Evolutionary conservation across 768 basidiomycete species (phyloP), one percentile per base, ranked within the genome.

Genomic region (Naganishia vaughanmartiniae): DNA sequence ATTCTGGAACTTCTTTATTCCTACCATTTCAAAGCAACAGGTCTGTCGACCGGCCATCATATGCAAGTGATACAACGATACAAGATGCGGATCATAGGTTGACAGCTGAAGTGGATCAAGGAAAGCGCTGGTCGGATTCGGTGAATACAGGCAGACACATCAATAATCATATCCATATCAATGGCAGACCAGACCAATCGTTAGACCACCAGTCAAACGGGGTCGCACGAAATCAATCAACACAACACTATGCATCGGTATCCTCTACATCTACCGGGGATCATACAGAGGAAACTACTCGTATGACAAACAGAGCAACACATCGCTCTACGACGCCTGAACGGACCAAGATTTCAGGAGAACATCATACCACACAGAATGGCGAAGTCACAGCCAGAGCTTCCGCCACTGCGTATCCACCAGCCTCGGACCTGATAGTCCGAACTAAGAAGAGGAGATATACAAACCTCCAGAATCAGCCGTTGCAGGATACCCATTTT

Each of bases 401-500:
- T 26, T 51, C 48, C 4, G 19, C 48, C 7, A n/a, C 48, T 26
- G 48, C 48, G 4, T 51, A 51, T 24, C 48, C 48, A n/a, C 48
- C 48, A 24, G 24, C 24, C 7, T 24, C 17, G 24, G 12, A 24
- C 6, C 48, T 51, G 17, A 24, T 51, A 51, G 24, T 51, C 24
- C 48, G 48, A 42, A 65, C 45, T 14, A 58, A 21, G 19, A 53
- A 30, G 31, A 48, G 75, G 56, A 74, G 69, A 65, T 77, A 78
- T 69, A 51, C 75, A 36, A 46, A 51, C 10, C 73, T 79, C 10
- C 75, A 77, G 48, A 72, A 73, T 30, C 75, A 76, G 0, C 67
- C 73, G 21, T 73, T 78, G 30, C 76, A 77, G 0, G 95, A 92
- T 7, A 72, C 60, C 24, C 36, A 33, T 21, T 72, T 65, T 82